Evolutionary conservation across 441 rosid genomes (phyloP), one percentile per base, ranked within the genome.

Genomic region (Corymbia citriodora): DNA sequence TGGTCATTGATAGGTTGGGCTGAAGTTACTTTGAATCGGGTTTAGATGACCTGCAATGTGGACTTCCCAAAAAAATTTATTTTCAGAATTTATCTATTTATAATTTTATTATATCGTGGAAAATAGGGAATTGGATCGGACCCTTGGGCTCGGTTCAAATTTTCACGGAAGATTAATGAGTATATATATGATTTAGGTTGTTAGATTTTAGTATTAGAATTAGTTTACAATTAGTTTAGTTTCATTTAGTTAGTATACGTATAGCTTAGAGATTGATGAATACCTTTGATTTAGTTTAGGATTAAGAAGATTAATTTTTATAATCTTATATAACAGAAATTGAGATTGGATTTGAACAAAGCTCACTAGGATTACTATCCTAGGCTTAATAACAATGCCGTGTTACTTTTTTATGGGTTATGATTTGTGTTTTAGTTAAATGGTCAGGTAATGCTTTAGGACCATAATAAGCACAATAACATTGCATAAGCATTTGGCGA

Each of bases 181-280:
- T 4, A 57, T 57, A 1, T 55, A 55, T 57, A 17, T 57, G 10
- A 29, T 57, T 57, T 57, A 57, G 63, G 63, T 23, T 57, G 29
- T 23, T 57, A 23, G 63, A 57, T 57, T 57, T 57, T 57, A 57
- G 63, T 57, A 57, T 23, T 23, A 3, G 29, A 57, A 57, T 57
- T 57, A 57, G 63, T 57, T 57, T 57, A 57, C 12, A 23, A 16
- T 57, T 57, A 57, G 63, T 57, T 57, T 57, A 57, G 63, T 29
- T 57, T 57, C 63, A 57, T 23, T 57, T 12, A 4, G 0, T 0
- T 0, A 23, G 0, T 57, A 57, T 2, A 57, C 29, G 23, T 57
- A 57, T 57, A 57, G 63, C 23, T 57, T 57, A 57, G 63, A 57
- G 23, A 57, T 57, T 57, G 25, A 57, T 57, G 63, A 57, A 13